A percentile compares a stretch with the other conserved stretches of the same genome.
Evolutionary conservation across 2,329 filamentous ascomycete species (phyloP).

Genomic region (Diplodia seriata): DNA sequence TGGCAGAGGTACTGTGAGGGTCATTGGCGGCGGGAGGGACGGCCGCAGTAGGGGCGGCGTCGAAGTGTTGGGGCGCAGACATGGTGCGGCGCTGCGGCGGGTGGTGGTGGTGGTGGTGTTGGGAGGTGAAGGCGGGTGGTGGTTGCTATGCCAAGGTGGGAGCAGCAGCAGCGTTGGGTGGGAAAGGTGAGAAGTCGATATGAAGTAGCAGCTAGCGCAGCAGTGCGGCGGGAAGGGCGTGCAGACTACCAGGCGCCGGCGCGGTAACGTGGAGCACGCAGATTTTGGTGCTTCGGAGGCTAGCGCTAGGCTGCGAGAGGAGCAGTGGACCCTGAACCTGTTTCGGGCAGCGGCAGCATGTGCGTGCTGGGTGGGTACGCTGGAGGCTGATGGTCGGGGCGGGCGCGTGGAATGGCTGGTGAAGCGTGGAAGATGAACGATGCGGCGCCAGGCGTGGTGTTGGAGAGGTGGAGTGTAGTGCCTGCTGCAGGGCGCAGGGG

Average conservation of each 20-base stretch:
- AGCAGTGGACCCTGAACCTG: constrained; percentile 30
- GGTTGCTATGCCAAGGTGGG: constrained; percentile 31
- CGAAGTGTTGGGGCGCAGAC: constrained; percentile 26
- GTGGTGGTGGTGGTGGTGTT: background rate
- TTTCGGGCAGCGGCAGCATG: constrained; percentile 31
- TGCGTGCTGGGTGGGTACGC: constrained; percentile 20
- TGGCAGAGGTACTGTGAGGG: constrained; percentile 29
- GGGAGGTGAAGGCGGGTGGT: constrained; percentile 5
- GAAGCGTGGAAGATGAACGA: constrained; percentile 20
- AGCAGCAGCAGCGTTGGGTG: constrained; percentile 12
- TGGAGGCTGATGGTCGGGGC: background rate
- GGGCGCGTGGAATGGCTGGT: constrained; percentile 26
- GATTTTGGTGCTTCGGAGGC: constrained; percentile 27
- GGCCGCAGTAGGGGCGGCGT: constrained; percentile 29
- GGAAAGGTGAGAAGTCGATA: constrained; percentile 28
- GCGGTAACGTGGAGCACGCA: constrained; percentile 30
- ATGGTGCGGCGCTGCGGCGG: constrained; percentile 14
- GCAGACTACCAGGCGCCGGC: constrained; percentile 30
- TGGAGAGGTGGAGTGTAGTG: constrained; percentile 19
- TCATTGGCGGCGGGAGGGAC: constrained; percentile 27
- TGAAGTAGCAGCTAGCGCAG: constrained; percentile 30
- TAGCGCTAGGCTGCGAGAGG: constrained; percentile 16
- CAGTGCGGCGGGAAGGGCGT: constrained; percentile 26
- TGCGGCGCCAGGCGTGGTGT: constrained; percentile 6
- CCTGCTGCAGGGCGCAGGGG: constrained; percentile 24